Evolutionary conservation across 208 protist species (phyloP).

Genomic region (Leishmania martiniquensis): DNA sequence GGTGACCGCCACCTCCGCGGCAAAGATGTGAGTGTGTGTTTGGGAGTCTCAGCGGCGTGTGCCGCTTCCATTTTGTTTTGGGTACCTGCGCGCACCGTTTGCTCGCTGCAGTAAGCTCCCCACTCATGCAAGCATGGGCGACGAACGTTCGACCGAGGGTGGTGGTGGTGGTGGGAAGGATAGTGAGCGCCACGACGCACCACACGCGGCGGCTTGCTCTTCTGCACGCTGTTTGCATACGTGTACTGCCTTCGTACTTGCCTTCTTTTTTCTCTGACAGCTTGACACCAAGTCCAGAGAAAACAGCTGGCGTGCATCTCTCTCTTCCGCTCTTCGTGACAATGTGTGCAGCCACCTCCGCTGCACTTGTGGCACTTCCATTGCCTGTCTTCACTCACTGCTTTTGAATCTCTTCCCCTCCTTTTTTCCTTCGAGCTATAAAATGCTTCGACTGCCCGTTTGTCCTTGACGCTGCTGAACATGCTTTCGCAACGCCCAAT

Average conservation of each 20-base stretch:
- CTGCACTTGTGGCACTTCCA: not conserved
- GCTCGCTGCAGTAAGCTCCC: too few relatives aligned
- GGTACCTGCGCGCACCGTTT: not conserved
- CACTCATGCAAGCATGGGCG: not conserved
- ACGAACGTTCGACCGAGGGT: not conserved
- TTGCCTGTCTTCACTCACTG: not conserved
- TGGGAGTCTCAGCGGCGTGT: too few relatives aligned
- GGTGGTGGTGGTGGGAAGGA: too few relatives aligned
- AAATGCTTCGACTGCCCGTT: not conserved
- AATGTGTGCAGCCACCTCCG: not conserved
- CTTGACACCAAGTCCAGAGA: not conserved
- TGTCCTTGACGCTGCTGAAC: not conserved
- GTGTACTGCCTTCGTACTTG: too few relatives aligned
- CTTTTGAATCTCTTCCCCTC: too few relatives aligned
- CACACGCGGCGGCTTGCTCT: not conserved
- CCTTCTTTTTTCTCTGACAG: conserved; percentile 1
- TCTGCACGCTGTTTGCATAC: not conserved
- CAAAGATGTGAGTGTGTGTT: too few relatives aligned
- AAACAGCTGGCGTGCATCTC: not conserved
- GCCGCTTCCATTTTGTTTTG: not conserved
- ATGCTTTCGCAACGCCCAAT: too few relatives aligned
- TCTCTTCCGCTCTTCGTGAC: not conserved
- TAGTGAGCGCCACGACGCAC: not conserved
- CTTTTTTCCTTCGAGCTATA: not conserved
- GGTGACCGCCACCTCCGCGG: not conserved